Conservation (phyloP, 495 filamentous ascomycete species). For the Penicillium psychrofluorescens region DNA sequence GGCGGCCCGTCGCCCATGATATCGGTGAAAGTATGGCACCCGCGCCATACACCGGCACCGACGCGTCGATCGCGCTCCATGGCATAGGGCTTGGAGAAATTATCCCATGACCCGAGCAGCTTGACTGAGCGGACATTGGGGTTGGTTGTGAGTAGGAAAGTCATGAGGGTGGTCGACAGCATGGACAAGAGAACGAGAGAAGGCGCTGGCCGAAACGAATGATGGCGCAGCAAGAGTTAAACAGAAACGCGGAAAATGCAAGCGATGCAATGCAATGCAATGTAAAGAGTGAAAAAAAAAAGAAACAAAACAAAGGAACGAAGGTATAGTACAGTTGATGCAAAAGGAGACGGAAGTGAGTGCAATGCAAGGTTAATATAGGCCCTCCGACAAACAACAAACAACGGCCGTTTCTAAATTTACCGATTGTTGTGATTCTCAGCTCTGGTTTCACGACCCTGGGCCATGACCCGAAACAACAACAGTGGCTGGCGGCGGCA, state of each 20-base stretch:
- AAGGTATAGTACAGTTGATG: slow-evolving; percentile 1
- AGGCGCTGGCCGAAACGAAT: slow-evolving; percentile 5
- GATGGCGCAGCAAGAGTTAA: background rate
- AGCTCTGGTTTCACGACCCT: too few relatives aligned
- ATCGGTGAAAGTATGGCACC: slow-evolving; percentile 76
- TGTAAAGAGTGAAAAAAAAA: slow-evolving; percentile 6
- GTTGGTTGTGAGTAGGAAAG: slow-evolving; percentile 58
- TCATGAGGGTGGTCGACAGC: slow-evolving; percentile 69
- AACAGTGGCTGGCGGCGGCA: too few relatives aligned
- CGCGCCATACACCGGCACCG: slow-evolving; percentile 69
- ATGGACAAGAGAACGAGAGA: slow-evolving; percentile 29
- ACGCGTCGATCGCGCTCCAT: slow-evolving; percentile 71
- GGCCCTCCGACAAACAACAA: too few relatives aligned
- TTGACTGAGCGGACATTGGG: slow-evolving; percentile 64
- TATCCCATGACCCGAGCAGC: slow-evolving; percentile 89
- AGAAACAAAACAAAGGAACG: background rate
- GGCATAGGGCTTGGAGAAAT: slow-evolving; percentile 66
- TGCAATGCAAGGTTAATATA: background rate
- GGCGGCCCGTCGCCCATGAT: slow-evolving; percentile 74
- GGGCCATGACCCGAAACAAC: too few relatives aligned
- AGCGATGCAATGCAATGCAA: slow-evolving; percentile 15
- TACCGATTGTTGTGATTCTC: too few relatives aligned
- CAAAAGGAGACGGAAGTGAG: background rate
- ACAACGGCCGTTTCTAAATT: too few relatives aligned
- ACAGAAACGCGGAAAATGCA: slow-evolving; percentile 3